phyloP scores from a whole-genome alignment of 1,139 yeast species.

The Yamadazyma atlantica region DNA sequence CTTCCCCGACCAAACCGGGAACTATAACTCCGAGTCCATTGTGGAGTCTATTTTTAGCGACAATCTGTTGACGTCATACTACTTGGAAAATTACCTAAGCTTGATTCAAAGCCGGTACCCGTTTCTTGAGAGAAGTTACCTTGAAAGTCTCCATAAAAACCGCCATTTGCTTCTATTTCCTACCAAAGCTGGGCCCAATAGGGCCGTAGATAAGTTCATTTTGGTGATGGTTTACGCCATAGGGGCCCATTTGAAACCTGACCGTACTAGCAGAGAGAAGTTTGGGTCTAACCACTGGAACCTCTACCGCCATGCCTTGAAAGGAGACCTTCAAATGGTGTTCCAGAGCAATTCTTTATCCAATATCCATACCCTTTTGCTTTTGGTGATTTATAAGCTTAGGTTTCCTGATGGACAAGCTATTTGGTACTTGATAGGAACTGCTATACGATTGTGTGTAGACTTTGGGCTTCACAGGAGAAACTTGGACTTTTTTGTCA shows the following conservation, averaged over 20 bases:
- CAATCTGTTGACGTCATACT: conserved; percentile 5
- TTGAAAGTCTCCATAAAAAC: conserved; percentile 6
- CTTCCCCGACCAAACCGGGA: not conserved
- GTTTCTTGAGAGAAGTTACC: conserved; percentile 5
- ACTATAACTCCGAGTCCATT: not conserved
- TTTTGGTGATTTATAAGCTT: conserved; percentile 12
- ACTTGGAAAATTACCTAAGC: conserved; percentile 9
- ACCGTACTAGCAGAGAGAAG: not conserved
- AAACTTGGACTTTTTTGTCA: conserved; percentile 6
- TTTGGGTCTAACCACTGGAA: conserved; percentile 5
- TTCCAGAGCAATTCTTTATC: conserved; percentile 3
- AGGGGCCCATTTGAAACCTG: conserved; percentile 10
- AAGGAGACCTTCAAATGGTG: conserved; percentile 2
- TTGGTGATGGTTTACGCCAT: conserved; percentile 13
- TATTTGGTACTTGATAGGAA: conserved; percentile 12
- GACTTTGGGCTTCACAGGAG: conserved; percentile 12
- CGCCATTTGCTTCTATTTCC: not conserved
- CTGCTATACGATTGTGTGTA: conserved; percentile 11
- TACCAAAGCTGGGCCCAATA: not conserved
- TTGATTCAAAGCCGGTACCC: conserved; percentile 10
- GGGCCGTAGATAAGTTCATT: conserved; percentile 6
- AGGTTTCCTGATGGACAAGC: conserved; percentile 11
- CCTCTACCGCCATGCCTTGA: conserved; percentile 8
- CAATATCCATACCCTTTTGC: conserved; percentile 8
- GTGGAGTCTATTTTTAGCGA: conserved; percentile 5